Base-by-base conservation (phyloP, 352 stramenopile species). In the Phytophthora foliorum region DNA sequence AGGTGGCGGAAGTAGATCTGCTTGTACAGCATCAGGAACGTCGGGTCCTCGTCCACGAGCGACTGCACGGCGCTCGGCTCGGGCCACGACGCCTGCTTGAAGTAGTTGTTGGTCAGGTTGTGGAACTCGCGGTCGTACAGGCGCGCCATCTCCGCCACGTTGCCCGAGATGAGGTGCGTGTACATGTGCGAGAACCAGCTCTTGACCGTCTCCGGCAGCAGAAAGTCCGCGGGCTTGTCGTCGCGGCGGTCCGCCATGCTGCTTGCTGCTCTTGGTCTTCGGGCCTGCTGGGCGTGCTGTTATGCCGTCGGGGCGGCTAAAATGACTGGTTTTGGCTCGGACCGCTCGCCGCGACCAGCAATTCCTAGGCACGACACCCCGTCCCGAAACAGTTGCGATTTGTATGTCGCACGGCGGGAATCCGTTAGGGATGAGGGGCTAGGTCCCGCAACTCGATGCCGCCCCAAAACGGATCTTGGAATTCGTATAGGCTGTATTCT, bases 1-100 rank as follows among this genome's bases (percentile, higher is more conserved):
- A 98, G 93, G 84, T 99, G 97, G 34, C 96, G 94, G 65, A 98
- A 98, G 67, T 98, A 98, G 67, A 99, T 94, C 86, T 99, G 96
- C 59, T 93, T 97, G 84, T 99, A 99, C 46, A 99, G 80, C 29
- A 97, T 68, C 53, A 99, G 72, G 83, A 99, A 99, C 17, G 97
- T 91, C 60, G 86, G 61, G 76, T 98, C 85, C 57, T 83, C 77
- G 68, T 97, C 82, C 73, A 97, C 86, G 53, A 97, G 88, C 73
- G 82, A 90, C 76, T 88, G 70, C 38, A 93, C 69, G 32, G 88
- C 91, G 64, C 94, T 91, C 32, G 95, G 89, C 57, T 96, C 89
- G 11, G 97, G 97, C 97, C 97, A 99, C 57, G 93, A 84, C 31
- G 84, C 86, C 78, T 97, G 93, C 78, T 95, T 94, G 83, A 98